Evolutionary conservation across 2,329 filamentous ascomycete species (phyloP), one percentile per base, ranked within the genome.

Genomic region (Trichoderma sp.): DNA sequence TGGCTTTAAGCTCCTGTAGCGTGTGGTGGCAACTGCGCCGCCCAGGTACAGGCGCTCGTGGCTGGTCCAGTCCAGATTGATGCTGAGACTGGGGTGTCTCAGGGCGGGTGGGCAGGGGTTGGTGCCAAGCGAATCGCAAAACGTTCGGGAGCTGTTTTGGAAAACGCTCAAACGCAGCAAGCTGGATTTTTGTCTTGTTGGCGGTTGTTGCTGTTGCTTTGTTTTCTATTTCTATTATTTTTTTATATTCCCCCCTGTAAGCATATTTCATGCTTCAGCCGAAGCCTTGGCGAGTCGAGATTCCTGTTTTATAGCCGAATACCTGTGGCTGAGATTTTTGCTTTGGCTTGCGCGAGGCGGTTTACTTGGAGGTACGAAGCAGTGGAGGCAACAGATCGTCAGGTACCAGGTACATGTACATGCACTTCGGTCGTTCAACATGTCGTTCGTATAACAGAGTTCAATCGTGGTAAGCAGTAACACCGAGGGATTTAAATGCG

Each of bases 61-160:
- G 47, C 47, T 43, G 39, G 39, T 0, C 57, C 30, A 59, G 36
- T 39, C 15, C 15, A 39, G 39, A 39, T 36, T 12, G 50, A 68
- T 26, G 65, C 20, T 57, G 64, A 67, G 64, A 67, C 64, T 36
- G 64, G 66, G 28, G 30, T 62, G 67, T 69, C 67, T 69, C 67
- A 69, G 67, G 26, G 39, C 58, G 39, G 67, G 57, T 30, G 39
- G 4, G 67, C 67, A 69, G 67, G 67, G 66, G 57, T 69, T 9
- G 59, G 28, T 53, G 57, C 67, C 57, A 62, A 69, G 67, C 67
- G 67, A 69, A 30, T 47, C 34, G 67, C 67, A 69, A 69, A 61
- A 69, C 57, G 57, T 55, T 55, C 30, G 47, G 63, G 30, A 66
- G 47, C 63, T 34, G 63, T 61, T 69, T 69, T 61, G 20, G 11